phyloP scores from a whole-genome alignment of 2,329 filamentous ascomycete species.

The Diaporthe australafricana region DNA sequence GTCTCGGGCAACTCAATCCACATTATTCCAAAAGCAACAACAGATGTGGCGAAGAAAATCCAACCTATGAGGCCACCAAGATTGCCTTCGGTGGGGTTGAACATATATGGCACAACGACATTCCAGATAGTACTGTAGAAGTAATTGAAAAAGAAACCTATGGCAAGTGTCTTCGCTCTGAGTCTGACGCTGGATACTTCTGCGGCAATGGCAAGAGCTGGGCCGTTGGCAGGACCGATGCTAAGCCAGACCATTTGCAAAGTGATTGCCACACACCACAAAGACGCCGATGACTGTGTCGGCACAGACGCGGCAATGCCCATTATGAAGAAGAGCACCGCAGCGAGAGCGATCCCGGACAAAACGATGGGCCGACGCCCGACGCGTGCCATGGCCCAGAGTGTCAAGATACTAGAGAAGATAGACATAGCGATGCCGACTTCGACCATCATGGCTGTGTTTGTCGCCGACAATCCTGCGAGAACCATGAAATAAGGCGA shows the following conservation, averaged over 20 bases:
- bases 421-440: slow-evolving; percentile 29
- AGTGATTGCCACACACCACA: slow-evolving; percentile 28
- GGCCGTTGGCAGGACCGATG: slow-evolving; percentile 27
- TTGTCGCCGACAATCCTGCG: slow-evolving; percentile 1
- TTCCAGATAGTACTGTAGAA: slow-evolving; percentile 28
- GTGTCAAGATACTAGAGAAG: slow-evolving; percentile 14
- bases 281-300: slow-evolving; percentile 8
- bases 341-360: slow-evolving; percentile 9
- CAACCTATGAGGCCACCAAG: slow-evolving; percentile 19
- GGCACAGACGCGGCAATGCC: slow-evolving; percentile 22
- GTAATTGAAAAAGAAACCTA: slow-evolving; percentile 34
- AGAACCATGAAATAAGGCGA: slow-evolving; percentile 29
- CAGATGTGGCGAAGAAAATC: slow-evolving; percentile 23
- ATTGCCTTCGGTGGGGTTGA: slow-evolving; percentile 10
- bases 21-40: slow-evolving; percentile 14
- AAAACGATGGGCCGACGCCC: slow-evolving; percentile 23
- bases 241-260: slow-evolving; percentile 30
- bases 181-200: slow-evolving; percentile 26
- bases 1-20: slow-evolving; percentile 29
- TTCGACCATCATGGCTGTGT: slow-evolving; percentile 30
- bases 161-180: slow-evolving; percentile 24
- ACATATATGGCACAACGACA: slow-evolving; percentile 28
- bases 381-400: slow-evolving; percentile 23
- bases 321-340: slow-evolving; percentile 28
- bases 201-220: slow-evolving; percentile 13